Percentiles rank a stretch among this genome's conserved stretches.
These are phyloP conservation scores for Penicillium sp. DNA, from an alignment of 2,329 filamentous ascomycete species.

Conservation along the genomic window DNA sequence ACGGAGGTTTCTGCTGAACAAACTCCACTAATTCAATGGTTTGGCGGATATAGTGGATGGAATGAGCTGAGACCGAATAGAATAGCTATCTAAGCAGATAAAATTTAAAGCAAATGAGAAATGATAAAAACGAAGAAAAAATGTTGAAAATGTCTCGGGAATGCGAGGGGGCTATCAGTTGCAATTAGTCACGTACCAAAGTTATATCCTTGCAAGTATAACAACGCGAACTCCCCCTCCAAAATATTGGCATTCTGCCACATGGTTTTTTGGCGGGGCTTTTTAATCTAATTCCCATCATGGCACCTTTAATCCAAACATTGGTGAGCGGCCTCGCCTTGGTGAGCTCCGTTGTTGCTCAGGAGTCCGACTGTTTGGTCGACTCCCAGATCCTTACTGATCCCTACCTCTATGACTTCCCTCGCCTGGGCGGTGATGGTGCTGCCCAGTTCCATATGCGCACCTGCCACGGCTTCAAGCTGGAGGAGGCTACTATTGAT, in stretches of 20 bases:
- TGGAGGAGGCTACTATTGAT: constrained; percentile 70
- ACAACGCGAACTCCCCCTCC: constrained; percentile 5
- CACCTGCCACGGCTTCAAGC: constrained; percentile 56
- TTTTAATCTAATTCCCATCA: constrained; percentile 6
- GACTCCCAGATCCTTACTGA: constrained; percentile 35
- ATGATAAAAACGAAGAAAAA: neutral
- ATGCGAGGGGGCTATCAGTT: neutral
- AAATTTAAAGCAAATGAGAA: neutral
- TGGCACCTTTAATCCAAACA: constrained; percentile 19
- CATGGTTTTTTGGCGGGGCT: constrained; percentile 19
- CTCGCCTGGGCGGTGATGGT: constrained; percentile 34
- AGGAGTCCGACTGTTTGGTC: constrained; percentile 26
- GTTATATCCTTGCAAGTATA: neutral
- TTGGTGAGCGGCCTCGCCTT: constrained; percentile 24
- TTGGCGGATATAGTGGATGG: neutral
- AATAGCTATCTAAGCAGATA: neutral
- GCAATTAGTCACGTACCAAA: neutral
- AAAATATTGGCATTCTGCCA: constrained; percentile 12
- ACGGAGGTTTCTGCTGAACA: neutral
- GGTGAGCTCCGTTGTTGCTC: constrained; percentile 19
- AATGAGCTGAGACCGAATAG: no score
- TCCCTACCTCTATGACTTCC: constrained; percentile 39
- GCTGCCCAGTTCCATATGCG: constrained; percentile 59
- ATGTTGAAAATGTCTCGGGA: neutral
- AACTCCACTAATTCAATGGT: neutral